phyloP scores from a whole-genome alignment of 169 alveolate genomes.

The Eimeria zaria region DNA sequence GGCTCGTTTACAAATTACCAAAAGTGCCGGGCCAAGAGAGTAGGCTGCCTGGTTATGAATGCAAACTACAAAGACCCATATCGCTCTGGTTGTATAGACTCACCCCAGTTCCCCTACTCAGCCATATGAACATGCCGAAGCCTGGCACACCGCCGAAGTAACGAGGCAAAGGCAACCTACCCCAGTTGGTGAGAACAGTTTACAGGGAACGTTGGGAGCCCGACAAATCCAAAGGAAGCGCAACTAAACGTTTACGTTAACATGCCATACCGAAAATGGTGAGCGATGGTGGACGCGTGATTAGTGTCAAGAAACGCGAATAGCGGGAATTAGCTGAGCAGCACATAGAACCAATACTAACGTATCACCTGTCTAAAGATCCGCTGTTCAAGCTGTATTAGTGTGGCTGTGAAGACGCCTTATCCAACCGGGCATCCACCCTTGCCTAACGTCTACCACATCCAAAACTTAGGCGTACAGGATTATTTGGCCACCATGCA shows the following conservation, averaged over 20 bases:
- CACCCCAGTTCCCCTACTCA: background rate
- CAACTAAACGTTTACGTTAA: background rate
- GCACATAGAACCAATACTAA: too few species aligned
- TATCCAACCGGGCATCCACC: background rate
- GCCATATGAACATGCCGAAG: background rate
- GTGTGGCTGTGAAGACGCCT: background rate
- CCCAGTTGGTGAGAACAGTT: background rate
- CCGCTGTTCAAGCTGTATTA: background rate
- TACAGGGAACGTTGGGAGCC: background rate
- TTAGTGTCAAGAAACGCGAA: background rate
- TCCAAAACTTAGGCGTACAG: background rate
- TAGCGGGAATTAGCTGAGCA: too few species aligned
- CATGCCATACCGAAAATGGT: background rate
- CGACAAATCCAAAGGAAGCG: background rate
- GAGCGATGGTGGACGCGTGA: background rate
- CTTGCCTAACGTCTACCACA: background rate
- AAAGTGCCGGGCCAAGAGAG: too few species aligned
- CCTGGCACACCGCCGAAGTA: background rate
- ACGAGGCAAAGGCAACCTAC: background rate
- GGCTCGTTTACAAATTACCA: too few species aligned
- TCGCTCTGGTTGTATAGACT: too few species aligned
- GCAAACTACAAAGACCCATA: background rate
- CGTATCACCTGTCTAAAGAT: background rate
- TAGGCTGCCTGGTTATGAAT: background rate
- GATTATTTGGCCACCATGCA: too few species aligned